Evolutionary conservation across 164 flowering plant genomes (phyloP).

Genomic region (Chimonanthus salicifolius): DNA sequence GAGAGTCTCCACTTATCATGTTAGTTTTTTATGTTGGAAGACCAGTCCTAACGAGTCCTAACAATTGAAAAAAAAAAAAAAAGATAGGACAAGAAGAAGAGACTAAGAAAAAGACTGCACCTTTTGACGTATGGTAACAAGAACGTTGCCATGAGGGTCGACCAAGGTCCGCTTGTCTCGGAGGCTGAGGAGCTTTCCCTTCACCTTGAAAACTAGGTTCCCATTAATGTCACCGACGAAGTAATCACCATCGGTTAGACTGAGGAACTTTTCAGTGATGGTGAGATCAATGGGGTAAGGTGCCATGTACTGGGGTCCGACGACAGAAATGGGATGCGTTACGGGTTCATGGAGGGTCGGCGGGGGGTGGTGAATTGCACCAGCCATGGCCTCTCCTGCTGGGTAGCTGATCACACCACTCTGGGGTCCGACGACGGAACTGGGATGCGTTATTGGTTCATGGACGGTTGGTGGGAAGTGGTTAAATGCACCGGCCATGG

Average conservation of each 20-base stretch:
- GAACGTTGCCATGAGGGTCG: constrained; percentile 43
- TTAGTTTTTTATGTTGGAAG: too few species aligned
- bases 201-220: constrained; percentile 42
- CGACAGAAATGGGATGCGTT: constrained; percentile 19
- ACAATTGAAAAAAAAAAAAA: too few species aligned
- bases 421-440: too few species aligned
- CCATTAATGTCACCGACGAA: constrained; percentile 42
- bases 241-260: constrained; percentile 41
- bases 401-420: too few species aligned
- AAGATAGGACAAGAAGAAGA: constrained; percentile 3
- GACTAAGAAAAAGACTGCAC: neutral
- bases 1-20: too few species aligned
- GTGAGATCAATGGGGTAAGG: constrained; percentile 46
- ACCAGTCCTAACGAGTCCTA: too few species aligned
- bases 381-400: too few species aligned
- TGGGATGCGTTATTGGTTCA: too few species aligned
- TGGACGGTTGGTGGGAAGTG: too few species aligned
- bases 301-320: constrained; percentile 38
- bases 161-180: constrained; percentile 36
- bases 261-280: constrained; percentile 30
- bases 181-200: constrained; percentile 30
- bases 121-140: constrained; percentile 44
- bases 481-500: too few species aligned
- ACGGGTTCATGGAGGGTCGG: neutral
- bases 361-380: neutral